phyloP scores from a whole-genome alignment of 176 grass and related monocot genomes.

The Thinopyrum elongatum region DNA sequence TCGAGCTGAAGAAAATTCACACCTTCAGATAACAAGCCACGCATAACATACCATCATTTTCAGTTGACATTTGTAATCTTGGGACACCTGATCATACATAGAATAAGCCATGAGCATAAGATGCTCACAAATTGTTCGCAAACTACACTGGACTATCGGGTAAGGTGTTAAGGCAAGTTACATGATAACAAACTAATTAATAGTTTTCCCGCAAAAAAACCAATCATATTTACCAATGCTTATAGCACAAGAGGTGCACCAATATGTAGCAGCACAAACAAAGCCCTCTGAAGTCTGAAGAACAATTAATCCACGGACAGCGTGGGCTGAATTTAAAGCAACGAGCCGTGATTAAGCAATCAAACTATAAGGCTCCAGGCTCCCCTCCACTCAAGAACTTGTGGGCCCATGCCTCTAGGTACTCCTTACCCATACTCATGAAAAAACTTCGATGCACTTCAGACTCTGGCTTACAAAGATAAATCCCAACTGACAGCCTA shows the following conservation, averaged over 20 bases:
- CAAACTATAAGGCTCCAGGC: constrained; percentile 24
- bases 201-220: background rate
- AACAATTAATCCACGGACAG: background rate
- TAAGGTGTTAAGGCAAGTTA: background rate
- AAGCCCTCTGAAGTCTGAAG: background rate
- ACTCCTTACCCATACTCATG: constrained; percentile 54
- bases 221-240: constrained; percentile 29
- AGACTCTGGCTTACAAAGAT: constrained; percentile 43
- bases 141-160: background rate
- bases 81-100: too few relatives aligned
- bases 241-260: constrained; percentile 14
- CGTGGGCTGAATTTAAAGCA: background rate
- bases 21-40: background rate
- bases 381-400: constrained; percentile 45
- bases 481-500: constrained; percentile 41
- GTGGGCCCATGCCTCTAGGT: constrained; percentile 48
- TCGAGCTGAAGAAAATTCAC: too few relatives aligned
- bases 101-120: background rate
- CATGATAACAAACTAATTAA: constrained; percentile 6
- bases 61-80: background rate
- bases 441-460: constrained; percentile 55
- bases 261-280: background rate
- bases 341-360: constrained; percentile 1
- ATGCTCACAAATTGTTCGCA: background rate
- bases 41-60: background rate